phyloP scores from a whole-genome alignment of 2,329 filamentous ascomycete genomes.

The Colletotrichum sp. region DNA sequence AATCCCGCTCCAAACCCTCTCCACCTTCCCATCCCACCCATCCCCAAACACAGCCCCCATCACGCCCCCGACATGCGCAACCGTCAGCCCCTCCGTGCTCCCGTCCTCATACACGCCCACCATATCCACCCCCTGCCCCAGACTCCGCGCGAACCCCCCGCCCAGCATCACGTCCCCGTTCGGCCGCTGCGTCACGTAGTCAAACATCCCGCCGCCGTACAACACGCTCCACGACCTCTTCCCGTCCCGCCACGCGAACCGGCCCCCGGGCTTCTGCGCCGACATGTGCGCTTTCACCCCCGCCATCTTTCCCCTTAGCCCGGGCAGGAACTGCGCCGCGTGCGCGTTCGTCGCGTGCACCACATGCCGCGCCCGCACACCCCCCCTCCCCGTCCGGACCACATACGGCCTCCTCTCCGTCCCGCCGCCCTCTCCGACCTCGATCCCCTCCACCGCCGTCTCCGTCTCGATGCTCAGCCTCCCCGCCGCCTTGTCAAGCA shows the following conservation, averaged over 20 bases:
- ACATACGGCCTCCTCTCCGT: constrained; percentile 36
- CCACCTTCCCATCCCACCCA: constrained; percentile 38
- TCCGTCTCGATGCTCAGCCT: constrained; percentile 41
- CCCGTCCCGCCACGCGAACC: constrained; percentile 34
- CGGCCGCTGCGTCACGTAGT: constrained; percentile 56
- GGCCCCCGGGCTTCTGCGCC: constrained; percentile 41
- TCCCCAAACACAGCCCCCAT: constrained; percentile 46
- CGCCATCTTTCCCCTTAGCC: constrained; percentile 48
- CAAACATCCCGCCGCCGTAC: constrained; percentile 44
- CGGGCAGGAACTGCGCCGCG: constrained; percentile 54
- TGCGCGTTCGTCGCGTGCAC: constrained; percentile 64
- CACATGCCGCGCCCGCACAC: constrained; percentile 50
- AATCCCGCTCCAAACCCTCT: constrained; percentile 53
- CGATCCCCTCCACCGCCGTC: constrained; percentile 35
- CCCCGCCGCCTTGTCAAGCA: constrained; percentile 36
- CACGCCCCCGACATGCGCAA: constrained; percentile 43
- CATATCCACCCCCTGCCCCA: constrained; percentile 45
- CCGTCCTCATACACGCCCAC: constrained; percentile 53
- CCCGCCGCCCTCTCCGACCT: not conserved
- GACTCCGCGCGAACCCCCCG: constrained; percentile 52
- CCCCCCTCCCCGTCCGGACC: constrained; percentile 49
- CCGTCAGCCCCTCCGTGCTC: constrained; percentile 39
- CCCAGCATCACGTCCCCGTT: constrained; percentile 57
- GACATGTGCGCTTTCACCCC: constrained; percentile 54
- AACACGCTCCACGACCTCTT: constrained; percentile 55